Evolutionary conservation across 352 stramenopile genomes (phyloP), one percentile per base, ranked within the genome.

Genomic region (Pythium scleroteichum): DNA sequence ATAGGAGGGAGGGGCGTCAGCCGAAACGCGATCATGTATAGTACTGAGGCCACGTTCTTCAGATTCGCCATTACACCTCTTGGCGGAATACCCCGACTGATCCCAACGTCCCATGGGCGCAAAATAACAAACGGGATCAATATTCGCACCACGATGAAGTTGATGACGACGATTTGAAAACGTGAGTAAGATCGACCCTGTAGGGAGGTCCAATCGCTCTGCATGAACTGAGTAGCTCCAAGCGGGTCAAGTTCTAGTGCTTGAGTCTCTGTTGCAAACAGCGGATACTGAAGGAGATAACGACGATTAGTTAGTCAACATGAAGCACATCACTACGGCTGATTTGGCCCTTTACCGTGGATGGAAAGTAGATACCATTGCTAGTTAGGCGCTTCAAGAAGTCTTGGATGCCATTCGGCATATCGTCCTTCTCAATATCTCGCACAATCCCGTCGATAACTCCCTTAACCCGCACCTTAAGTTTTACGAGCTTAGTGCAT

Each of bases 281-380:
- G n/a, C n/a, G 71, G 69, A 50, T 88, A 88, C 79, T 88, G 35
- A 35, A 60, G 20, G n/a, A n/a, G n/a, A n/a, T n/a, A n/a, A n/a
- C n/a, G n/a, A n/a, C n/a, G n/a, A n/a, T n/a, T n/a, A n/a, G n/a
- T n/a, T n/a, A n/a, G n/a, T n/a, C n/a, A n/a, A n/a, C n/a, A n/a
- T n/a, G n/a, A n/a, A n/a, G n/a, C n/a, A n/a, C n/a, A n/a, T n/a
- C n/a, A n/a, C n/a, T n/a, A n/a, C n/a, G n/a, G n/a, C n/a, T n/a
- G n/a, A n/a, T n/a, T n/a, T n/a, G n/a, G n/a, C n/a, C 29, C 16
- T 73, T 23, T 73, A 91, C 82, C 39, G 48, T 75, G 4, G 75
- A 48, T 8, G 82, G 80, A 42, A 92, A 86, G 48, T 89, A 92
- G 19, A 87, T 66, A 2, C 82, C 82, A 41, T 90, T 75, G 0